Evolutionary conservation across 306 rosid species (phyloP).

Genomic region (Canavalia gladiata): DNA sequence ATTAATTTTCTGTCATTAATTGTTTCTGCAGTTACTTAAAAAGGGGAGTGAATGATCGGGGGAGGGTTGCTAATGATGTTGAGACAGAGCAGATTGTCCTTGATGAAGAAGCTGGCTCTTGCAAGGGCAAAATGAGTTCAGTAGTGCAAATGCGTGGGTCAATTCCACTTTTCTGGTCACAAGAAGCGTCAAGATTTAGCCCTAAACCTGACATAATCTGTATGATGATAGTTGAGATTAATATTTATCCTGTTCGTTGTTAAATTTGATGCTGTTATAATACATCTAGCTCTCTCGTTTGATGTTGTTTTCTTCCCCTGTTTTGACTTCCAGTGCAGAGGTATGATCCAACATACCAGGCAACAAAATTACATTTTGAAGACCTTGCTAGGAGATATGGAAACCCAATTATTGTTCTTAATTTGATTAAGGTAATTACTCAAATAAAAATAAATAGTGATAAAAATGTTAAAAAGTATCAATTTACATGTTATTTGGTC

Average conservation of each 20-base stretch:
- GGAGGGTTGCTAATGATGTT: slow-evolving; percentile 98
- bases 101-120: slow-evolving; percentile 91
- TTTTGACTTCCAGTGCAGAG: slow-evolving; percentile 83
- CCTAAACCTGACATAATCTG: slow-evolving; percentile 97
- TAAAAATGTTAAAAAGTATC: slow-evolving; percentile 24
- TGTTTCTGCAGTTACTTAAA: slow-evolving; percentile 78
- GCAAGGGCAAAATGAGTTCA: slow-evolving; percentile 95
- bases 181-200: slow-evolving; percentile 93
- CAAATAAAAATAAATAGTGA: slow-evolving; percentile 14
- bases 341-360: slow-evolving; percentile 93
- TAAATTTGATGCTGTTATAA: slow-evolving; percentile 8
- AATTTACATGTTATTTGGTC: slow-evolving; percentile 11
- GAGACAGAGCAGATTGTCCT: slow-evolving; percentile 98
- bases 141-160: slow-evolving; percentile 98
- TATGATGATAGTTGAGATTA: slow-evolving; percentile 52
- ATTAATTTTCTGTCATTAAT: slow-evolving; percentile 23
- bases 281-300: slow-evolving; percentile 25
- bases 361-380: slow-evolving; percentile 92
- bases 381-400: slow-evolving; percentile 93
- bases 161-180: slow-evolving; percentile 99
- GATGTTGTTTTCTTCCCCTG: not conserved
- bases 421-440: slow-evolving; percentile 82
- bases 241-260: slow-evolving; percentile 39
- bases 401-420: slow-evolving; percentile 89
- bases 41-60: slow-evolving; percentile 96